These are phyloP conservation scores for Brassica carinata DNA, from an alignment of 345 rosid genomes.

Conservation along the genomic window DNA sequence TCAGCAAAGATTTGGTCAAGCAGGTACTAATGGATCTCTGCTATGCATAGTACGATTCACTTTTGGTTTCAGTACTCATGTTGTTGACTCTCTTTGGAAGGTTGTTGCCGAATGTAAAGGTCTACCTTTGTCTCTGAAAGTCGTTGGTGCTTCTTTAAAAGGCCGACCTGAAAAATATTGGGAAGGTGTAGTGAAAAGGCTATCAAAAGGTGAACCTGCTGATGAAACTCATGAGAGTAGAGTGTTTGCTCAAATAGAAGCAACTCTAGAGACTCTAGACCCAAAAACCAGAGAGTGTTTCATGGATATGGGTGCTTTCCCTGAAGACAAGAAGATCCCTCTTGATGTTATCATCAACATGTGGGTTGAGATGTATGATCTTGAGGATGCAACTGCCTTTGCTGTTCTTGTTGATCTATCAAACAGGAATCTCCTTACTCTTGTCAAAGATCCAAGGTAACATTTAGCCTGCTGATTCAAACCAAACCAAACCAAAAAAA, in stretches of 20 bases:
- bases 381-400: constrained; percentile 71
- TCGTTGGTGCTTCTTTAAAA: constrained; percentile 74
- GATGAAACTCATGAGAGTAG: constrained; percentile 72
- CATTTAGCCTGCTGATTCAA: neutral
- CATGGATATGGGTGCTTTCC: constrained; percentile 86
- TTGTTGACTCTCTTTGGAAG: constrained; percentile 43
- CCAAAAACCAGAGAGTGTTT: constrained; percentile 69
- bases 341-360: constrained; percentile 77
- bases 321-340: constrained; percentile 92
- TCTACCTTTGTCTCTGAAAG: constrained; percentile 90
- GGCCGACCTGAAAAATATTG: constrained; percentile 65
- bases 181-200: constrained; percentile 62
- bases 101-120: constrained; percentile 85
- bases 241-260: constrained; percentile 68
- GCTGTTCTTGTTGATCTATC: constrained; percentile 74
- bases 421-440: constrained; percentile 73
- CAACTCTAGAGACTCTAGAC: constrained; percentile 55
- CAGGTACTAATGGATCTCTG: constrained; percentile 54
- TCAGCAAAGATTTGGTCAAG: constrained; percentile 58
- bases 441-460: constrained; percentile 80
- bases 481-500: no score
- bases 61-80: neutral
- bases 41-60: neutral
- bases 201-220: constrained; percentile 75
- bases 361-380: constrained; percentile 73